Base-by-base conservation (phyloP, 768 basidiomycete species). In the Crassisporium funariophilum region DNA sequence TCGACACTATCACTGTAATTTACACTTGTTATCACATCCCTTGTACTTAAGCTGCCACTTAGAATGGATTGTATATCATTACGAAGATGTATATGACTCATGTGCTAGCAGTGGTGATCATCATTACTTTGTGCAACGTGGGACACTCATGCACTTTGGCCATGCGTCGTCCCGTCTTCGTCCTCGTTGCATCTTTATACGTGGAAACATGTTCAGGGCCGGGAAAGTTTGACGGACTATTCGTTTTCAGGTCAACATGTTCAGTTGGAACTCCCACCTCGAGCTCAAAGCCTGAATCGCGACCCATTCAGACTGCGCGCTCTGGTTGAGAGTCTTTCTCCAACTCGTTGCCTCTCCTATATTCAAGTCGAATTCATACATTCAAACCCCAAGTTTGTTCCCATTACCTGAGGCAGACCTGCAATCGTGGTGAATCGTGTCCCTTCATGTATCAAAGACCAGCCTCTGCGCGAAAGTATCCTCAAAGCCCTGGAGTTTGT, bases 261-360 rank as follows among this genome's bases (percentile, higher is more conserved):
- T 52, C 27, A 49, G 54, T 49, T 47, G 48, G 58, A 59, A 59
- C 55, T 56, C 49, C 55, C 58, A 59, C 49, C 58, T 56, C 55
- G 55, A 59, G 58, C 55, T 53, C 55, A 54, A 49, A 49, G 48
- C 46, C 50, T 59, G 53, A 52, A 50, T 42, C 40, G 35, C 19
- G 46, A 39, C 49, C 36, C 35, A 44, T 54, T 56, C 58, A 56
- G 47, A 34, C 50, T 54, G 37, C 44, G 52, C 48, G 55, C 58
- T 56, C 53, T 49, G 55, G 56, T 44, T 55, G 55, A 42, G 34
- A 50, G 58, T 56, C 46, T 47, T n/a, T 24, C 34, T 33, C 47
- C 43, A 35, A 31, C 35, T 24, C 21, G 35, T 45, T 25, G n/a
- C 25, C 21, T 29, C 13, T 29, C 27, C 27, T 29, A 11, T 10